phyloP scores from a whole-genome alignment of 352 stramenopile species.

The Pythium periplocum region DNA sequence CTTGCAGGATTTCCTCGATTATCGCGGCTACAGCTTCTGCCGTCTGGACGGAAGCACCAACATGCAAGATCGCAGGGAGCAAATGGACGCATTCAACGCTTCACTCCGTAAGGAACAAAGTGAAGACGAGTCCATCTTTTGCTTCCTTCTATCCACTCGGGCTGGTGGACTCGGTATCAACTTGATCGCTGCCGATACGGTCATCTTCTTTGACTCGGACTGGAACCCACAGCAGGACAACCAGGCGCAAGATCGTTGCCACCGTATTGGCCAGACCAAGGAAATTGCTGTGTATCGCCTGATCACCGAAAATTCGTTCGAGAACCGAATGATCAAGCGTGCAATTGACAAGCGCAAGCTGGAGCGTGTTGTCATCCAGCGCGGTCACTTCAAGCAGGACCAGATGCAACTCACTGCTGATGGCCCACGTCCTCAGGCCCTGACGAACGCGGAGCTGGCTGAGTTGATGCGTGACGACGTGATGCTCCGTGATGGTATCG shows the following conservation, averaged over 20 bases:
- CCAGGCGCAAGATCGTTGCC: conserved; percentile 87
- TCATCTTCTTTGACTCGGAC: conserved; percentile 98
- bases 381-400: conserved; percentile 71
- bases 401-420: conserved; percentile 15
- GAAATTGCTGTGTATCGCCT: conserved; percentile 91
- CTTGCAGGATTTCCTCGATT: conserved; percentile 92
- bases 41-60: conserved; percentile 95
- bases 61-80: conserved; percentile 89
- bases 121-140: conserved; percentile 59
- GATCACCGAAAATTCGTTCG: conserved; percentile 91
- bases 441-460: conserved; percentile 75
- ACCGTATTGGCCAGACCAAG: conserved; percentile 89
- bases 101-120: conserved; percentile 16
- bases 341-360: conserved; percentile 91
- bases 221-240: conserved; percentile 99
- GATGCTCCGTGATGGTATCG: conserved; percentile 57
- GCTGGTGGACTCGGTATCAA: conserved; percentile 97
- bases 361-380: conserved; percentile 85
- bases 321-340: conserved; percentile 92
- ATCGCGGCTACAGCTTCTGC: conserved; percentile 91
- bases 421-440: conserved; percentile 12
- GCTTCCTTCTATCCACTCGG: conserved; percentile 81
- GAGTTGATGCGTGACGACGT: conserved; percentile 73
- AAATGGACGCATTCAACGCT: conserved; percentile 97
- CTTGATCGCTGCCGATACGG: conserved; percentile 94